A percentile compares a stretch with the other conserved stretches of the same genome.
Evolutionary conservation across 148 eudicot genomes (phyloP).

Genomic region (Camellia sinensis): DNA sequence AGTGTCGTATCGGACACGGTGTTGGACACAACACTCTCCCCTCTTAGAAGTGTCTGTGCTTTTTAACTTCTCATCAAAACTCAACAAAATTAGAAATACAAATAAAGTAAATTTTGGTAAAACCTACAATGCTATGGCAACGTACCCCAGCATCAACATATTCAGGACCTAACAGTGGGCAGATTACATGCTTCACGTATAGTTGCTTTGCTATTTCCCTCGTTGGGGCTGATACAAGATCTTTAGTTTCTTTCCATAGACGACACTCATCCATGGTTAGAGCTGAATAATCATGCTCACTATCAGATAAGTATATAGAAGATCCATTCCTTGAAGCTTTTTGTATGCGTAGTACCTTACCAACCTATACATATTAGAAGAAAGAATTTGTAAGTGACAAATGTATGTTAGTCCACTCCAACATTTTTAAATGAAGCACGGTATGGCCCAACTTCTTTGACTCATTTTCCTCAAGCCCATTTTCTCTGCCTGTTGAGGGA

Average conservation of each 20-base stretch:
- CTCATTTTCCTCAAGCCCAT: not conserved
- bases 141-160: constrained; percentile 97
- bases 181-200: constrained; percentile 71
- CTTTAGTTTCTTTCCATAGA: constrained; percentile 62
- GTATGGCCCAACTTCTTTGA: not conserved
- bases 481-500: not conserved
- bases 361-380: constrained; percentile 12
- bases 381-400: not conserved
- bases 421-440: not conserved
- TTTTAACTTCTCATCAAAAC: not conserved
- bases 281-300: constrained; percentile 42
- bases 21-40: too few relatives aligned
- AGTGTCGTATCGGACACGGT: too few relatives aligned
- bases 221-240: constrained; percentile 50
- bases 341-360: constrained; percentile 32
- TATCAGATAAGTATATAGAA: constrained; percentile 40
- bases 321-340: constrained; percentile 22
- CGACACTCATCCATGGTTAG: constrained; percentile 58
- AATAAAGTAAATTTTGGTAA: not conserved
- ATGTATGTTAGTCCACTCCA: not conserved
- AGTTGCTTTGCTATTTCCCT: constrained; percentile 67
- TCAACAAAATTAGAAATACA: not conserved
- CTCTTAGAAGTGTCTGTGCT: too few relatives aligned
- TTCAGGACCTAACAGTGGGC: constrained; percentile 70
- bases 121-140: not conserved